A percentile compares a stretch with the other conserved stretches of the same genome.
These are phyloP conservation scores for Kazachstania taianensis DNA, from an alignment of 805 yeast genomes.

Conservation along the genomic window DNA sequence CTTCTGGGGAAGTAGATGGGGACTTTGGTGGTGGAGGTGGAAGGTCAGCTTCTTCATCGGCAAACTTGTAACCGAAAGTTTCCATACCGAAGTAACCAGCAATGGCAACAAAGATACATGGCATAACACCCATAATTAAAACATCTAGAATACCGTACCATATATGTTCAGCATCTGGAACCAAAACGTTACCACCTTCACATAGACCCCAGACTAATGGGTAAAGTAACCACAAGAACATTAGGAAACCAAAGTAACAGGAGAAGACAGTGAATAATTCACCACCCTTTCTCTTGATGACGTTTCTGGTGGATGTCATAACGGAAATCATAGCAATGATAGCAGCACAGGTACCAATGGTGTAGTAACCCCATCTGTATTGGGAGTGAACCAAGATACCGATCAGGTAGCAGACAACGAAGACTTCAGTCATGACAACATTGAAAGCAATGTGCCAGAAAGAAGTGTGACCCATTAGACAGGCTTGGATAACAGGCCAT, in stretches of 20 bases:
- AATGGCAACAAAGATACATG: constrained; percentile 17
- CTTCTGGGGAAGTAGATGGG: constrained; percentile 11
- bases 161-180: constrained; percentile 48
- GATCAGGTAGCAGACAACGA: constrained; percentile 36
- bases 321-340: constrained; percentile 14
- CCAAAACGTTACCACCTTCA: constrained; percentile 56
- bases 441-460: constrained; percentile 21
- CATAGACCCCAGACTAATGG: constrained; percentile 25
- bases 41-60: constrained; percentile 5
- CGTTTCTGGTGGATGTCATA: constrained; percentile 21
- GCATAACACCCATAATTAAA: constrained; percentile 31
- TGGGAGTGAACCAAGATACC: constrained; percentile 36
- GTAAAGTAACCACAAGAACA: constrained; percentile 35
- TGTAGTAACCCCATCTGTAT: constrained; percentile 44
- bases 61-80: constrained; percentile 12
- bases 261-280: constrained; percentile 20
- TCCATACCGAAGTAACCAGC: constrained; percentile 18
- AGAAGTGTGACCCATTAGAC: constrained; percentile 20
- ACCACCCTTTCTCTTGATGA: constrained; percentile 13
- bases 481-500: constrained; percentile 36
- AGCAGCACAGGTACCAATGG: constrained; percentile 29
- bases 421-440: constrained; percentile 32
- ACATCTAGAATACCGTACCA: constrained; percentile 53
- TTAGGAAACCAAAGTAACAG: constrained; percentile 14
- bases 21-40: constrained; percentile 4